phyloP scores from a whole-genome alignment of 495 filamentous ascomycete species.

The Hypoxylon lenormandii region DNA sequence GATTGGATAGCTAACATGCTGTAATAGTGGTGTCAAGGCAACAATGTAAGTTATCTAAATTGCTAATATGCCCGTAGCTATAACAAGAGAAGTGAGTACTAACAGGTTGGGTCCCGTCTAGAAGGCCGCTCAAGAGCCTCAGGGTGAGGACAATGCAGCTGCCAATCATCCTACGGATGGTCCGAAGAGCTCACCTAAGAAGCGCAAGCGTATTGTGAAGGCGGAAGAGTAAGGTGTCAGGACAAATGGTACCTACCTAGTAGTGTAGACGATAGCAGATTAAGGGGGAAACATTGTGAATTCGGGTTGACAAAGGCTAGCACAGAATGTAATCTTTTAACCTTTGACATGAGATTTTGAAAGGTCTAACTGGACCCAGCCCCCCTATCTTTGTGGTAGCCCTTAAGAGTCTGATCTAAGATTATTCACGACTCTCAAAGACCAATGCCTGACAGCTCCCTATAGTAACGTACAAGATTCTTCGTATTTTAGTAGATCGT shows the following conservation, averaged over 20 bases:
- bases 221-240: too few species aligned
- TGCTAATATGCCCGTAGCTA: too few species aligned
- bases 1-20: not conserved
- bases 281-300: too few species aligned
- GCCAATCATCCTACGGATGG: too few species aligned
- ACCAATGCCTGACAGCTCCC: constrained; percentile 18
- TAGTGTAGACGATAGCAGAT: too few species aligned
- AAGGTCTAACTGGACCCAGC: constrained; percentile 13
- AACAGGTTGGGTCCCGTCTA: too few species aligned
- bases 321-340: not conserved
- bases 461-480: constrained; percentile 31
- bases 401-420: constrained; percentile 31
- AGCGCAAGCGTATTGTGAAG: too few species aligned
- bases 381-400: constrained; percentile 28
- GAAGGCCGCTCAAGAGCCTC: too few species aligned
- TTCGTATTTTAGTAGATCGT: constrained; percentile 31
- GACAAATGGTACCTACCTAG: too few species aligned
- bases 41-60: not conserved
- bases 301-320: constrained; percentile 19
- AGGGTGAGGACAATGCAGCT: too few species aligned
- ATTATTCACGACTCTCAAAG: constrained; percentile 45
- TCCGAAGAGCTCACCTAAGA: too few species aligned
- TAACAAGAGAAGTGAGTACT: too few species aligned
- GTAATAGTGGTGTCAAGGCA: not conserved
- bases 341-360: constrained; percentile 28